Percentiles rank a stretch among this genome's conserved stretches.
Evolutionary conservation across 176 grass and related monocot genomes (phyloP).

Genomic region (Rhipidocladum racemiflorum): DNA sequence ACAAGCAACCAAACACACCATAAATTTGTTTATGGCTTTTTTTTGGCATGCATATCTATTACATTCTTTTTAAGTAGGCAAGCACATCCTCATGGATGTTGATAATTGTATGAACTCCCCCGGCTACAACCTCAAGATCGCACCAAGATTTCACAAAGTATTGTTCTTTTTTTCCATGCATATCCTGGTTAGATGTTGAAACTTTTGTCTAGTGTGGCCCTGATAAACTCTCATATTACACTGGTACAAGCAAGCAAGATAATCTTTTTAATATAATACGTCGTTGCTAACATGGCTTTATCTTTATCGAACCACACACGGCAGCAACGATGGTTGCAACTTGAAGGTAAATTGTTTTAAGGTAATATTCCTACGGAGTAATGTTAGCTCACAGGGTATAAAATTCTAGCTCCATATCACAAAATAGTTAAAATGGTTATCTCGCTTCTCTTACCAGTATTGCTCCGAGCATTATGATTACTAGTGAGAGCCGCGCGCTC

Average conservation of each 20-base stretch:
- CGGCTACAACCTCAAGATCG: neutral
- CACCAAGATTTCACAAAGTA: neutral
- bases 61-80: neutral
- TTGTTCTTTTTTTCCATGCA: conserved; percentile 3
- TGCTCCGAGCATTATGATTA: neutral
- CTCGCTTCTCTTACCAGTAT: neutral
- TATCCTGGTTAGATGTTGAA: neutral
- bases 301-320: neutral
- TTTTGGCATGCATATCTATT: no score
- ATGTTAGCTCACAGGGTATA: neutral
- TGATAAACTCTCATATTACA: neutral
- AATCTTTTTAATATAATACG: neutral
- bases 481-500: no score
- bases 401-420: neutral
- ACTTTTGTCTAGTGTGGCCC: neutral
- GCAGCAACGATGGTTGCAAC: neutral
- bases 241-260: neutral
- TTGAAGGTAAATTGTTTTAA: neutral
- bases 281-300: neutral
- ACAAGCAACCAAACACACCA: no score
- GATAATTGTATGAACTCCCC: conserved; percentile 25
- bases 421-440: neutral
- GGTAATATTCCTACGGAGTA: neutral
- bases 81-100: conserved; percentile 2
- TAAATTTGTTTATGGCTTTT: neutral